These are phyloP conservation scores for Epichloe uncinata DNA, from an alignment of 2,329 filamentous ascomycete genomes.

Conservation along the genomic window DNA sequence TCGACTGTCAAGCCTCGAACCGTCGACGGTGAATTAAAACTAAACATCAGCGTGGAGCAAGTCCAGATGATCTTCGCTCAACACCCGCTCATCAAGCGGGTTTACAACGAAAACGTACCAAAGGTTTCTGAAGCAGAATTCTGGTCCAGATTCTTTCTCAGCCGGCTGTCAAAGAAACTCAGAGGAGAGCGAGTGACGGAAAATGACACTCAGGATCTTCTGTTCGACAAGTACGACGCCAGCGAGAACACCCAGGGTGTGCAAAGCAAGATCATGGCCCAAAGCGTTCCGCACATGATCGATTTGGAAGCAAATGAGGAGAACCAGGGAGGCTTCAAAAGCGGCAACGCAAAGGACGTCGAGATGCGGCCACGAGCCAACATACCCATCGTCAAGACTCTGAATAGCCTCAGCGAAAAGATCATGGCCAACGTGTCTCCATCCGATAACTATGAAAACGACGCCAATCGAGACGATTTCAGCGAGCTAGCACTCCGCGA, in stretches of 20 bases:
- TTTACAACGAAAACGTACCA: slow-evolving; percentile 89
- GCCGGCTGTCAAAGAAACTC: slow-evolving; percentile 77
- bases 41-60: slow-evolving; percentile 83
- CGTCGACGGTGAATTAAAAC: slow-evolving; percentile 45
- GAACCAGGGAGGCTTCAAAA: slow-evolving; percentile 65
- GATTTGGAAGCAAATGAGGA: slow-evolving; percentile 91
- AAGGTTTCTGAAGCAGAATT: slow-evolving; percentile 69
- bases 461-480: slow-evolving; percentile 58
- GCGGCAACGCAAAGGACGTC: slow-evolving; percentile 74
- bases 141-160: slow-evolving; percentile 91
- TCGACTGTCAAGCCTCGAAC: slow-evolving; percentile 65
- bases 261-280: slow-evolving; percentile 40
- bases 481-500: slow-evolving; percentile 67
- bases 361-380: slow-evolving; percentile 79
- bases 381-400: slow-evolving; percentile 73
- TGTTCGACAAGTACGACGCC: slow-evolving; percentile 78
- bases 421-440: slow-evolving; percentile 81
- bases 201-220: slow-evolving; percentile 58
- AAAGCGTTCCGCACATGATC: slow-evolving; percentile 75
- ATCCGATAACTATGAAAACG: slow-evolving; percentile 54
- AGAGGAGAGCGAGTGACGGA: slow-evolving; percentile 79
- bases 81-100: slow-evolving; percentile 76
- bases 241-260: slow-evolving; percentile 48
- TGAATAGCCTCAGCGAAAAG: slow-evolving; percentile 87
- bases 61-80: slow-evolving; percentile 87